Base-by-base conservation (phyloP, 1,139 yeast species). In the Blastobotrys apis region DNA sequence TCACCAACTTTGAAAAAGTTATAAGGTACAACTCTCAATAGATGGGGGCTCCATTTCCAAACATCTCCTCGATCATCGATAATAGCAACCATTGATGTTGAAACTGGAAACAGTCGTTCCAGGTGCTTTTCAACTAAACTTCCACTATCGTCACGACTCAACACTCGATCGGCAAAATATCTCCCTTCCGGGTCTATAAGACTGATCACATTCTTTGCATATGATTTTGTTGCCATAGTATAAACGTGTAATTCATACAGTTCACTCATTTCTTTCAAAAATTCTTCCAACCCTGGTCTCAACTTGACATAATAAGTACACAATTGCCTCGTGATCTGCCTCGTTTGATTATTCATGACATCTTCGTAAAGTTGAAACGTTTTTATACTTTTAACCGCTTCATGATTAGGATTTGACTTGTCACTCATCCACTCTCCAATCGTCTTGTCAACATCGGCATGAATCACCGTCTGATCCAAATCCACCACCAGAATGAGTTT, bases 61-160 rank as follows among this genome's bases (percentile, higher is more conserved):
- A 92, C 98, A 63, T 92, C 99, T 3, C 97, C 98, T 62, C 99
- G 77, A 62, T 92, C 99, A 64, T 92, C 99, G 49, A 92, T 92
- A 37, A 92, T 83, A 2, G 87, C 94, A 37, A 92, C 98, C 96
- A 92, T 85, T 13, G 94, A 82, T 31, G 95, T 95, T 53, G 92
- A 95, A 3, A 92, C 95, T 0, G 98, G 99, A 60, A 94, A 94
- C 42, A 94, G 69, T 50, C 98, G 72, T 57, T 84, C 82, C 50
- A 94, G 71, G 37, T 92, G 86, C 60, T 94, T 94, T 56, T 86
- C 96, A 3, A 95, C 83, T 51, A 90, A 68, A 6, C 92, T 84
- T 0, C 97, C 98, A 64, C 95, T 85, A 62, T 94, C 98, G 63
- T 94, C 97, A 56, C 99, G 73, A 47, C 95, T 84, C 45, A 92